Evolutionary conservation across 208 protist species (phyloP).

Genomic region (Acanthamoeba castellanii): DNA sequence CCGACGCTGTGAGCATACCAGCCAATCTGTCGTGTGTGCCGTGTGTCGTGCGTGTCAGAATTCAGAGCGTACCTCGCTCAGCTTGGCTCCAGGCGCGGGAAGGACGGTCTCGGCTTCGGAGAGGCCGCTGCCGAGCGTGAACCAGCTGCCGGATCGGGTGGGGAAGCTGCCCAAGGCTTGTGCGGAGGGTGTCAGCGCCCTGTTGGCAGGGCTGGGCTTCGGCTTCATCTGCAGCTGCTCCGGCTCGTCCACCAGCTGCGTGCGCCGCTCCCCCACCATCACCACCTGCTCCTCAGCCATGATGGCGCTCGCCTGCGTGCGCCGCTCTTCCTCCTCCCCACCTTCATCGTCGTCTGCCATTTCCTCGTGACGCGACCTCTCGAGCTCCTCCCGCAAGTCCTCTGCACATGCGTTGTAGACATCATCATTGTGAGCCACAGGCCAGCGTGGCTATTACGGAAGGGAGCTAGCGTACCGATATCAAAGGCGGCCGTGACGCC

Average conservation of each 20-base stretch:
- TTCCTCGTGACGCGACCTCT: neutral
- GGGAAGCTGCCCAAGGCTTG: neutral
- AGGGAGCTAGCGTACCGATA: neutral
- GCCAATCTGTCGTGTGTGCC: neutral
- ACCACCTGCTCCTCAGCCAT: neutral
- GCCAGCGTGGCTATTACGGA: neutral
- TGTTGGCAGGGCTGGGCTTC: neutral
- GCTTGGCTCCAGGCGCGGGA: neutral
- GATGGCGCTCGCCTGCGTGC: neutral
- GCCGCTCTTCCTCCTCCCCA: neutral
- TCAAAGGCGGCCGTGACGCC: neutral
- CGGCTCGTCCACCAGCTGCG: neutral
- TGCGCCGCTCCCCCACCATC: neutral
- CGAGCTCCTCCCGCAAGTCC: neutral
- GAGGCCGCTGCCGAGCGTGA: neutral
- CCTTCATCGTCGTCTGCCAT: neutral
- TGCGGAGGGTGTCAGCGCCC: neutral
- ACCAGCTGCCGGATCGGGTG: slow-evolving; percentile 10
- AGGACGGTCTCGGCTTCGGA: slow-evolving; percentile 3
- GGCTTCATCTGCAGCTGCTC: neutral
- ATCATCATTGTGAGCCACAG: neutral
- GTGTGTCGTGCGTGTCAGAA: neutral
- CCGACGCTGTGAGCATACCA: neutral
- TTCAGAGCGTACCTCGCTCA: neutral
- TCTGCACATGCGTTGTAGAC: neutral